Conservation (phyloP, 805 yeast genomes). For the Wickerhamiella nectarea region DNA sequence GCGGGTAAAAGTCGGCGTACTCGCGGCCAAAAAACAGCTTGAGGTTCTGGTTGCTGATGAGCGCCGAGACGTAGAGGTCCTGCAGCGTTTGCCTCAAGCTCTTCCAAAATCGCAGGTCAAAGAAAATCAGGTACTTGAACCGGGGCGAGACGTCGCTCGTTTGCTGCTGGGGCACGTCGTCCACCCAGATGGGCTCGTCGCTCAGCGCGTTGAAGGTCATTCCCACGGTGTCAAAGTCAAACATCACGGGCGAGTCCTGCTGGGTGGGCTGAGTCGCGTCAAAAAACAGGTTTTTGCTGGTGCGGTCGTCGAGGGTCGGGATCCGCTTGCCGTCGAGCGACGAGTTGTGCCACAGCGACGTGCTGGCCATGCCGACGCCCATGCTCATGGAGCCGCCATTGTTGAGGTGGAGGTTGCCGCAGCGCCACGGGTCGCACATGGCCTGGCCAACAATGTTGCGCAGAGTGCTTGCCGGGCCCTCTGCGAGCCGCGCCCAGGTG, state of each 20-base stretch:
- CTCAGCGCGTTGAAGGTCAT: constrained; percentile 4
- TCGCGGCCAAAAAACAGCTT: constrained; percentile 55
- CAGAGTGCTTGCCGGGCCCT: constrained; percentile 34
- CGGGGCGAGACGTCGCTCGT: constrained; percentile 22
- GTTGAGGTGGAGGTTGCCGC: constrained; percentile 29
- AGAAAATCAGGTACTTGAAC: constrained; percentile 44
- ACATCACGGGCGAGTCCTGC: no score
- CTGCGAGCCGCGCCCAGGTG: constrained; percentile 30
- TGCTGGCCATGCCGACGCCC: background rate
- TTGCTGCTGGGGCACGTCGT: background rate
- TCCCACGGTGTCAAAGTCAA: background rate
- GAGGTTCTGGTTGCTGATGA: constrained; percentile 46
- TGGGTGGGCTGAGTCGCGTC: constrained; percentile 7
- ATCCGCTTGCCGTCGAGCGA: constrained; percentile 2
- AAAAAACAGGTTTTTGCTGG: background rate
- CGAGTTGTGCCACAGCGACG: constrained; percentile 3
- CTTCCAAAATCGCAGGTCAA: constrained; percentile 66
- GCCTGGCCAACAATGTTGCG: constrained; percentile 41
- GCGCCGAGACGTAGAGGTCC: constrained; percentile 48
- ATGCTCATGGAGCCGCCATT: background rate
- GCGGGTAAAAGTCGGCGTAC: constrained; percentile 73
- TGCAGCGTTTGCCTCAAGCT: constrained; percentile 42
- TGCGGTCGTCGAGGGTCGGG: constrained; percentile 2
- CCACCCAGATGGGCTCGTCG: background rate
- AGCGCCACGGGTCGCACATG: constrained; percentile 47